These are phyloP conservation scores for Lathyrus sativus DNA, from an alignment of 306 rosid species.

Conservation along the genomic window DNA sequence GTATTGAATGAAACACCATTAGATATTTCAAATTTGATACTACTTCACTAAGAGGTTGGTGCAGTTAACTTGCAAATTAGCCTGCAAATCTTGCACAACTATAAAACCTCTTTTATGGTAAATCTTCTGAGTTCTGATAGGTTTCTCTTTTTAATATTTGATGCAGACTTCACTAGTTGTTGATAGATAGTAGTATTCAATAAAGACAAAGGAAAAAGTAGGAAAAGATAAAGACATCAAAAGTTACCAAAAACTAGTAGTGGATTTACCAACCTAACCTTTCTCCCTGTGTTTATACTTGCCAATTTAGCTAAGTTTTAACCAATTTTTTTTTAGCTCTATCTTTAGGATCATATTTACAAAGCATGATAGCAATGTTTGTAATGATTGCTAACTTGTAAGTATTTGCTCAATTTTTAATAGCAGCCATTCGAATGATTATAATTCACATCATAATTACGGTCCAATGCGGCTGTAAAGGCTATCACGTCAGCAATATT, in stretches of 20 bases:
- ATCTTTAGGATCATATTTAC: conserved; percentile 11
- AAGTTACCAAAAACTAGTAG: conserved; percentile 1
- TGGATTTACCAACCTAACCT: conserved; percentile 8
- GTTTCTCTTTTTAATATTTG: conserved; percentile 29
- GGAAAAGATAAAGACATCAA: conserved; percentile 29
- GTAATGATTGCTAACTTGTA: conserved; percentile 18
- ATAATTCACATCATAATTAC: too few relatives aligned
- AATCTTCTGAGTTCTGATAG: conserved; percentile 36
- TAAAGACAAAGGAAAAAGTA: conserved; percentile 18
- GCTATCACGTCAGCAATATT: too few relatives aligned
- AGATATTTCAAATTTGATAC: conserved; percentile 40
- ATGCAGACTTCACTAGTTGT: conserved; percentile 25
- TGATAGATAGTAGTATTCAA: conserved; percentile 17
- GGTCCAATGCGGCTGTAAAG: too few relatives aligned
- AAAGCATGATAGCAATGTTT: conserved; percentile 4
- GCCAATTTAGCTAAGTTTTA: conserved; percentile 12
- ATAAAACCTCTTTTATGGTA: conserved; percentile 20
- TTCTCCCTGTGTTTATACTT: not conserved
- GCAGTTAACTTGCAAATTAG: conserved; percentile 15
- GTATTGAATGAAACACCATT: conserved; percentile 39
- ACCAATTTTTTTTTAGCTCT: conserved; percentile 1
- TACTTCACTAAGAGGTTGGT: conserved; percentile 19
- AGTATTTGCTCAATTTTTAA: not conserved
- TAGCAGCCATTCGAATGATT: too few relatives aligned
- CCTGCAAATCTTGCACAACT: not conserved